phyloP scores from a whole-genome alignment of 2,329 filamentous ascomycete genomes.

The Calycina marina region DNA sequence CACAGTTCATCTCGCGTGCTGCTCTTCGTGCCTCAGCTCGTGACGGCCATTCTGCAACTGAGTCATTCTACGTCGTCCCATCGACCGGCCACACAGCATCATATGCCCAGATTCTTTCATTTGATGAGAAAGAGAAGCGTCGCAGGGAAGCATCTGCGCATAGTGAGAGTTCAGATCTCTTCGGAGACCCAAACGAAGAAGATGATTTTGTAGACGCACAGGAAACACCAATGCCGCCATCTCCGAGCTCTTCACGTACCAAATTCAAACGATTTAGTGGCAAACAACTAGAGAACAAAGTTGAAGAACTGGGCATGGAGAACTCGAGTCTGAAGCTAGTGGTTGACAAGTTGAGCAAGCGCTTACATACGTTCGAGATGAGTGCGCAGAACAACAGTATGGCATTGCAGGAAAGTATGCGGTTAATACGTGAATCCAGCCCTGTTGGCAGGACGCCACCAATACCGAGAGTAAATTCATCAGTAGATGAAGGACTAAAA shows the following conservation, averaged over 20 bases:
- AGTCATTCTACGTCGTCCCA: conserved; percentile 91
- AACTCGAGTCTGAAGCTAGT: conserved; percentile 76
- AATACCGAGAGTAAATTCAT: conserved; percentile 4
- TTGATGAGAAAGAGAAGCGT: conserved; percentile 51
- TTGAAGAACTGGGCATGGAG: conserved; percentile 80
- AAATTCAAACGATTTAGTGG: conserved; percentile 28
- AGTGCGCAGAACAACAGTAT: conserved; percentile 78
- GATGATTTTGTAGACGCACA: conserved; percentile 88
- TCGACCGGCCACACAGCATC: conserved; percentile 82
- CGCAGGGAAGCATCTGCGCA: conserved; percentile 38
- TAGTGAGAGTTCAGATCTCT: conserved; percentile 21
- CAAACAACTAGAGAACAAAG: conserved; percentile 44
- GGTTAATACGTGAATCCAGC: conserved; percentile 43
- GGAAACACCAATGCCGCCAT: conserved; percentile 37
- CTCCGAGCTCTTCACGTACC: conserved; percentile 26
- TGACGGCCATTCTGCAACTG: conserved; percentile 45
- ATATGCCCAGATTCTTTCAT: conserved; percentile 76
- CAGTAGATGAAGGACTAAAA: conserved; percentile 29
- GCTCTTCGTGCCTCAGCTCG: conserved; percentile 67
- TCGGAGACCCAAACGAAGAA: conserved; percentile 44
- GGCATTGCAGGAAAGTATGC: conserved; percentile 71
- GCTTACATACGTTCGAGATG: conserved; percentile 86
- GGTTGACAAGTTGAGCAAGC: conserved; percentile 71
- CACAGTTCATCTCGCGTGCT: conserved; percentile 71
- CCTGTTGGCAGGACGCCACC: conserved; percentile 22